Evolutionary conservation across 192 early-diverging fungal genomes (phyloP).

Genomic region (Kappamyces sp.): DNA sequence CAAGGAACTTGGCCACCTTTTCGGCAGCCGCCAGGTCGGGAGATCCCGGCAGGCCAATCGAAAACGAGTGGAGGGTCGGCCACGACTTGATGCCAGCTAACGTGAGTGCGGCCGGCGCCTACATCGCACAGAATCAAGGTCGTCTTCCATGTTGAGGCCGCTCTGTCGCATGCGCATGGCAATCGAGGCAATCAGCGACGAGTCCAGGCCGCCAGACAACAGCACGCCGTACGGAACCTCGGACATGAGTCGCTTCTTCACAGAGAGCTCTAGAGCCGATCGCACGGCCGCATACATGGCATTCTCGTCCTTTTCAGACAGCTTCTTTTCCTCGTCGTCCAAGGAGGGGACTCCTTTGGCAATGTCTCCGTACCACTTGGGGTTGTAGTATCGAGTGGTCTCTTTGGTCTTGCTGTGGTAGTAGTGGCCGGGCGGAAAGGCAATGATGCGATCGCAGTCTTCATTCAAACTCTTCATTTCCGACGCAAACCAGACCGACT

Average conservation of each 20-base stretch:
- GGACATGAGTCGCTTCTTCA: constrained; percentile 94
- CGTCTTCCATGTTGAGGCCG: constrained; percentile 49
- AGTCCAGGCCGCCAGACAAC: constrained; percentile 91
- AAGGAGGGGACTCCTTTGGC: constrained; percentile 25
- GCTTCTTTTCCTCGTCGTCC: constrained; percentile 46
- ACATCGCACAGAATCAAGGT: constrained; percentile 33
- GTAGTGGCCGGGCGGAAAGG: constrained; percentile 96
- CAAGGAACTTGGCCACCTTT: constrained; percentile 82
- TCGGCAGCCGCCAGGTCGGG: constrained; percentile 89
- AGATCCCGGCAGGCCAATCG: constrained; percentile 86
- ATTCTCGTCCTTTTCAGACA: constrained; percentile 44
- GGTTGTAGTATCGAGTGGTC: constrained; percentile 83
- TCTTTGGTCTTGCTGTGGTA: constrained; percentile 66
- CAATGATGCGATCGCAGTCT: constrained; percentile 93
- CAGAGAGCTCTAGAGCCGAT: constrained; percentile 73
- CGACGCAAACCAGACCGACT: constrained; percentile 85
- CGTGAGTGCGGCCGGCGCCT: constrained; percentile 47
- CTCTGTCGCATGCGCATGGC: constrained; percentile 58
- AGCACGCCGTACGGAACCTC: constrained; percentile 98
- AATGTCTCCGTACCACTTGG: constrained; percentile 70
- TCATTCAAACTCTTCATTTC: constrained; percentile 96
- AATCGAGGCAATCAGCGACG: constrained; percentile 90
- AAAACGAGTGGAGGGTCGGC: constrained; percentile 96
- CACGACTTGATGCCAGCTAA: constrained; percentile 44
- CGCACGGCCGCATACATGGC: constrained; percentile 69